Base-by-base conservation (phyloP, 495 filamentous ascomycete species). In the Hypoxylon cercidicola region DNA sequence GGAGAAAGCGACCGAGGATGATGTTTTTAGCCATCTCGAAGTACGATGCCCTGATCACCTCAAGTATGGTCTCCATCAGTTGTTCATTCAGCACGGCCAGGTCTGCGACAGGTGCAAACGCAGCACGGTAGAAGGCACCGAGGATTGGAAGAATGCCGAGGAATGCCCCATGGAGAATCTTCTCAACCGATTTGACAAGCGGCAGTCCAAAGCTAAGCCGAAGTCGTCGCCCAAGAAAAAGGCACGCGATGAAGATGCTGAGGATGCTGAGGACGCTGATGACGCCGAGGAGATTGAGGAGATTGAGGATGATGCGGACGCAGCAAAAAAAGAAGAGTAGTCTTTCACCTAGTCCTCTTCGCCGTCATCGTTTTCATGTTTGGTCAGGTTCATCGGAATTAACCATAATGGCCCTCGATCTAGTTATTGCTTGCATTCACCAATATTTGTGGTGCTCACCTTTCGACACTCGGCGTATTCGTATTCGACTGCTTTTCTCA, bases 11-110 rank as follows among this genome's bases (percentile, higher is more conserved):
- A 89, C 79, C 10, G 81, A 88, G 20, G 84, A 93, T 45, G 86
- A 87, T 13, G 88, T 90, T 0, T 97, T 91, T 73, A 82, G 82
- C 18, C 95, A 99, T 71, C 84, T 89, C 30, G 93, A 99, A 37
- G 86, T 90, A 15, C 82, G 84, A 6, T 87, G 97, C 28, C 94
- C 94, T 0, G 86, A 96, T 68, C 84, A 92, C 41, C 77, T 96
- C 19, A 99, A 98, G 74, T 98, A 97, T 65, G 81, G 88, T 2
- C 84, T 98, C 4, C 95, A 99, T 74, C 86, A 93, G 64, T 80
- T 97, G 0, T 86, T 99, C 40, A 94, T 97, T 51, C 83, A 83
- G 2, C 95, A 99, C 76, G 95, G 95, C 1, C 90, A 91, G 72
- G 79, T 76, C 0, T 99, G 95, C 77, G 84, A 84, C 4, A 82